These are phyloP conservation scores for Gymnopilus dilepis DNA, from an alignment of 768 basidiomycete genomes.

Conservation along the genomic window DNA sequence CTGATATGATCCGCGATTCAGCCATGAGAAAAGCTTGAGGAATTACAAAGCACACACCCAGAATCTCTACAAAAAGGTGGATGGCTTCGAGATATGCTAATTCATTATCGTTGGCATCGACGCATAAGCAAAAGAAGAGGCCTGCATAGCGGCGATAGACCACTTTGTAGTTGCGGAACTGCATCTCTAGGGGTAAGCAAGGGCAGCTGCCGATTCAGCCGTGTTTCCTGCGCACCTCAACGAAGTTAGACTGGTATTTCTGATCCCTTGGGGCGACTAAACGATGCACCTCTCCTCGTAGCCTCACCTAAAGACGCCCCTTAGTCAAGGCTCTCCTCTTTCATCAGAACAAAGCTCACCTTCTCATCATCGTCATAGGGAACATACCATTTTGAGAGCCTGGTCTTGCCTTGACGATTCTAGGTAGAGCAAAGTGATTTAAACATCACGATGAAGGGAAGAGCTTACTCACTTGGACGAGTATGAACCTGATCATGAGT, in stretches of 20 bases:
- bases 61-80: conserved; percentile 96
- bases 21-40: not conserved
- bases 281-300: conserved; percentile 96
- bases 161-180: conserved; percentile 99
- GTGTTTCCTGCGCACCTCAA: conserved; percentile 71
- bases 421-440: conserved; percentile 35
- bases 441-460: not conserved
- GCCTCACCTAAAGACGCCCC: conserved; percentile 66
- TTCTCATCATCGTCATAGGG: conserved; percentile 99
- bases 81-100: conserved; percentile 97
- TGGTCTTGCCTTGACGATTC: conserved; percentile 98
- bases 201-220: conserved; percentile 8
- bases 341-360: conserved; percentile 46
- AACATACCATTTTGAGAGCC: conserved; percentile 98
- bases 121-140: conserved; percentile 96
- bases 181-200: conserved; percentile 4
- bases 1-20: conserved; percentile 43
- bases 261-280: conserved; percentile 96
- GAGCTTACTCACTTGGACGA: conserved; percentile 76
- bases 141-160: conserved; percentile 97
- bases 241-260: conserved; percentile 99
- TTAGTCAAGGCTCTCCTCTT: not conserved
- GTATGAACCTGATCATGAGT: conserved; percentile 94
- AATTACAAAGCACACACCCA: conserved; percentile 63
- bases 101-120: conserved; percentile 98